These are phyloP conservation scores for Termitomyces titanicus DNA, from an alignment of 768 basidiomycete species.

Conservation along the genomic window DNA sequence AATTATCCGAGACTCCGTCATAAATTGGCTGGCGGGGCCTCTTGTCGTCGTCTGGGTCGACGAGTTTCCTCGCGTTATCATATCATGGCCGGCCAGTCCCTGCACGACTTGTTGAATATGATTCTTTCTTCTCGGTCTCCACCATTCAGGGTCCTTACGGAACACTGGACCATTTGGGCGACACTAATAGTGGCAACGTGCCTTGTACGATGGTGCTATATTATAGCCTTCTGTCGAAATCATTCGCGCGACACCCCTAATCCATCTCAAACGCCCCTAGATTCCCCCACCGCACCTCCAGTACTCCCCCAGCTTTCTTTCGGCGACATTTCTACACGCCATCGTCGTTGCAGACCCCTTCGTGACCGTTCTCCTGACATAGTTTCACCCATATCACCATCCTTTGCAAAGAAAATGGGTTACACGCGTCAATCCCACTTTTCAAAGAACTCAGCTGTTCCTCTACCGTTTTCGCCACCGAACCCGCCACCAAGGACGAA, in stretches of 20 bases:
- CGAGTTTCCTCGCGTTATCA: slow-evolving; percentile 7
- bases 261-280: not conserved
- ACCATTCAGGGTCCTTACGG: slow-evolving; percentile 6
- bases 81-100: slow-evolving; percentile 1
- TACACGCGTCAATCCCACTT: slow-evolving; percentile 10
- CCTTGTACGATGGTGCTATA: slow-evolving; percentile 24
- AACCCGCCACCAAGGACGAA: slow-evolving; percentile 18
- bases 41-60: not conserved
- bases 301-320: not conserved
- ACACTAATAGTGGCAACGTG: slow-evolving; percentile 23
- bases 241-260: slow-evolving; percentile 5
- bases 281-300: not conserved
- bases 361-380: not conserved
- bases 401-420: slow-evolving; percentile 7
- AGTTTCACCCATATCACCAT: not conserved
- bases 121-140: not conserved
- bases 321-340: slow-evolving; percentile 6
- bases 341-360: slow-evolving; percentile 8
- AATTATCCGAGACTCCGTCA: no score
- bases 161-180: slow-evolving; percentile 13
- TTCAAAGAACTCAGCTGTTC: slow-evolving; percentile 15
- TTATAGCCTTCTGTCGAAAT: slow-evolving; percentile 14
- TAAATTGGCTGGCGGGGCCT: no score
- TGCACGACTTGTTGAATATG: not conserved
- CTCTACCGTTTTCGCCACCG: slow-evolving; percentile 2